These are phyloP conservation scores for Tetraselmis chui DNA, from an alignment of 139 green algal genomes.

Conservation along the genomic window DNA sequence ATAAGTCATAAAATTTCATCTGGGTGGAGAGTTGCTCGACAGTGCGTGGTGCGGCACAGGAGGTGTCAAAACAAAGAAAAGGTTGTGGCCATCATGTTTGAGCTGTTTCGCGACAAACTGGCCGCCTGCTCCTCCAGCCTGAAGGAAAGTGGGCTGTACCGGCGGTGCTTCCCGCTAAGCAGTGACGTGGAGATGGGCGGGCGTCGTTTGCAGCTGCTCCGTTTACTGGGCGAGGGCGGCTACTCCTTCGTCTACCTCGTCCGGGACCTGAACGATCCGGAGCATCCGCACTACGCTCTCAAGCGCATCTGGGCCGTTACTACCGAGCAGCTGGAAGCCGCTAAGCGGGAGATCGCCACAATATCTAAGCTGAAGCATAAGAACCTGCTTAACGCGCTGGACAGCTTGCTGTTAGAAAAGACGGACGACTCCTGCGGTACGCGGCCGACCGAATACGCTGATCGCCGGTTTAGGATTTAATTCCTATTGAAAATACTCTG, in stretches of 20 bases:
- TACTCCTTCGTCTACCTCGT: slow-evolving; percentile 75
- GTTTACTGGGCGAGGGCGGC: slow-evolving; percentile 66
- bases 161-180: neutral
- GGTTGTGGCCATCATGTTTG: too few species aligned
- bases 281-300: neutral
- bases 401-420: neutral
- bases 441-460: too few species aligned
- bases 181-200: slow-evolving; percentile 6
- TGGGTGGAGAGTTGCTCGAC: too few species aligned
- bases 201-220: slow-evolving; percentile 23
- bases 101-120: neutral
- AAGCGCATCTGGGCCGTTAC: slow-evolving; percentile 14
- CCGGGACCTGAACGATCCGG: slow-evolving; percentile 28
- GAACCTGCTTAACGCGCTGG: slow-evolving; percentile 58
- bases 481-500: too few species aligned
- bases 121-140: neutral
- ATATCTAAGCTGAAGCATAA: slow-evolving; percentile 44
- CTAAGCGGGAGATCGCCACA: slow-evolving; percentile 37
- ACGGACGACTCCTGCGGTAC: neutral
- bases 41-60: too few species aligned
- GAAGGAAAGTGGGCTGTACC: neutral
- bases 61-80: too few species aligned
- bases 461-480: too few species aligned
- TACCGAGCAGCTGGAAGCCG: slow-evolving; percentile 31
- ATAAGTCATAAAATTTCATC: too few species aligned